Evolutionary conservation across 352 stramenopile genomes (phyloP), one percentile per base, ranked within the genome.

Genomic region (Globisporangium cylindrosporum): DNA sequence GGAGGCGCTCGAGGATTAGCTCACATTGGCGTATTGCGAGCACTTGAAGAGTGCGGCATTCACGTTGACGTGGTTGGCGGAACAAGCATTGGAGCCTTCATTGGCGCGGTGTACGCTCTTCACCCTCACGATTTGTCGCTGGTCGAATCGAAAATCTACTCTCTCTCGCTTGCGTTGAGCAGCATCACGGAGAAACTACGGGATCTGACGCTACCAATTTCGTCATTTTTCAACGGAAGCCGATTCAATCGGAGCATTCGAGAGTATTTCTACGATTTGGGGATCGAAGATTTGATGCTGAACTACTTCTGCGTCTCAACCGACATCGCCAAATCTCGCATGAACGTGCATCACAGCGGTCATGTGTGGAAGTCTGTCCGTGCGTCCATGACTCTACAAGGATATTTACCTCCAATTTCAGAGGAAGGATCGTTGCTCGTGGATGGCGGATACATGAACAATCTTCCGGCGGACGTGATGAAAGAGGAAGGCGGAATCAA

Each of bases 401-500:
- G 93, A 5, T 98, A 97, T 69, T 74, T 98, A 20, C 91, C 91
- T 61, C 91, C 91, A 2, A 94, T 97, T 41, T 93, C 88, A 1
- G 91, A 97, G 59, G 79, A 94, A 41, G 90, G 90, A 5, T 95
- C 88, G 7, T 73, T 97, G 41, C 73, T 98, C 8, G 58, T 97
- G 24, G 94, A 98, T 48, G 94, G 94, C 22, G 92, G 92, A 0
- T 98, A 98, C 73, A 94, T 97, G 75, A 98, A 98, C 77, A 98
- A 98, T 64, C 72, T 98, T 12, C 93, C 94, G 3, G 92, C 88
- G 1, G 91, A 98, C 69, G 83, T 98, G 36, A 97, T 98, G 81
- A 89, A 92, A 63, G 86, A 95, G 46, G 84, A 97, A 70, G 82
- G 87, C 4, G 89, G 89, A 8, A 93, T 97, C 62, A 91, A 93